Base-by-base conservation (phyloP, 352 stramenopile species). In the Phytophthora meadii region DNA sequence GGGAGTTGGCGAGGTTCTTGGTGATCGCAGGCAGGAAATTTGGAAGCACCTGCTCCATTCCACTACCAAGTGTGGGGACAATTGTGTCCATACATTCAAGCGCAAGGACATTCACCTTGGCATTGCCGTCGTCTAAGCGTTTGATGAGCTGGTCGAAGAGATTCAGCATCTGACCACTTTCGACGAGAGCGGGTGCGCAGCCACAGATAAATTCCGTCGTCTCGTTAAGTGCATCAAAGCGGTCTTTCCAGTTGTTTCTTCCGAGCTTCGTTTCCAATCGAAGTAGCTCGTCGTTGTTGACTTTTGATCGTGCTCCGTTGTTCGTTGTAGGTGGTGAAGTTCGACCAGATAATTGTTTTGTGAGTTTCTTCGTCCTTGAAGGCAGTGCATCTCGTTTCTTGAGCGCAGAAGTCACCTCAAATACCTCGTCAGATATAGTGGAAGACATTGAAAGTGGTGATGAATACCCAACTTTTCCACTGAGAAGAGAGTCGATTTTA, bases 211-310 rank as follows among this genome's bases (percentile, higher is more conserved):
- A 87, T 0, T 75, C 50, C 0, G 64, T 79, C 0, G 65, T 54
- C 11, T 86, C 76, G 6, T 67, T 65, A 0, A 95, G 57, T 4
- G 82, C 84, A 5, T 93, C 80, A 22, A 86, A 87, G 0, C 87
- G 84, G 44, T 92, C 84, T 68, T 90, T 92, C 87, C 84, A 94
- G 57, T 92, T 92, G 61, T 61, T 83, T 48, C 81, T 92, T 5
- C 88, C 74, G 14, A 94, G 77, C 19, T 77, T 76, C 10, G 65
- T 74, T 4, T 79, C 58, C 10, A 94, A 51, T n/a, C 47, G 48
- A 52, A 63, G 49, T 10, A 94, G 49, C 10, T 65, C 60, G 1
- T 85, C 74, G 10, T 39, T 42, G 25, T 89, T 80, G n/a, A 89
- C 40, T 11, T 42, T 70, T 40, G 45, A 62, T 62, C 62, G 52